Evolutionary conservation across 129 eudicot genomes (phyloP), one percentile per base, ranked within the genome.

Genomic region (Oenanthe sinensis): DNA sequence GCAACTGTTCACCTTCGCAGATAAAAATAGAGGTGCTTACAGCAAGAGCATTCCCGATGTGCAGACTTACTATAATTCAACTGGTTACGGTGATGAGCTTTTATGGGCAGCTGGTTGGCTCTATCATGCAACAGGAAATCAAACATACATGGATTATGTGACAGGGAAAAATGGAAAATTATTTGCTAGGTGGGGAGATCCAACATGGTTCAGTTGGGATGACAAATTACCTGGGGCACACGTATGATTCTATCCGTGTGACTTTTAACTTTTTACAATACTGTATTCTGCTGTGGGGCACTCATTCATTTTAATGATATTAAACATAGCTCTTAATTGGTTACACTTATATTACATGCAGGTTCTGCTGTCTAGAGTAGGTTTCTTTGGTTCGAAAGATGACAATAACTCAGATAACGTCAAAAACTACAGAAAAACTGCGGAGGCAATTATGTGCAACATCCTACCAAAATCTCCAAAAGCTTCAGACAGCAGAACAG

Each of bases 181-280:
- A 3, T 92, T 81, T 83, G 99, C 92, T 63, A 84, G 85, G 75
- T 95, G 84, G 83, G 99, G 99, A 46, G 87, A 86, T 82, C 99
- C 99, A 44, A 88, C 96, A 17, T 95, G 99, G 99, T 95, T 95
- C 82, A 92, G 99, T 75, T 95, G 99, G 99, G 99, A 95, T 78
- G 93, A 95, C 78, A 95, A 95, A 81, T 91, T 88, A 44, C 94
- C 99, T 14, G 99, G 99, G 81, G 81, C 88, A 58, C 97, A 95
- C 90, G 99, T 92, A 84, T 49, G 13, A 24, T 75, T 75, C 60
- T 46, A 46, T 45, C 26, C 77, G 26, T 14, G 17, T 46, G 40
- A 74, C 55, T 45, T 39, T 15, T 3, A 26, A 22, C 72, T 45
- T 42, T 71, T 71, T 22, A 4, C 33, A 71, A 22, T 46, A 28